Base-by-base conservation (phyloP, 2,329 filamentous ascomycete species). In the Penicillium sp. region DNA sequence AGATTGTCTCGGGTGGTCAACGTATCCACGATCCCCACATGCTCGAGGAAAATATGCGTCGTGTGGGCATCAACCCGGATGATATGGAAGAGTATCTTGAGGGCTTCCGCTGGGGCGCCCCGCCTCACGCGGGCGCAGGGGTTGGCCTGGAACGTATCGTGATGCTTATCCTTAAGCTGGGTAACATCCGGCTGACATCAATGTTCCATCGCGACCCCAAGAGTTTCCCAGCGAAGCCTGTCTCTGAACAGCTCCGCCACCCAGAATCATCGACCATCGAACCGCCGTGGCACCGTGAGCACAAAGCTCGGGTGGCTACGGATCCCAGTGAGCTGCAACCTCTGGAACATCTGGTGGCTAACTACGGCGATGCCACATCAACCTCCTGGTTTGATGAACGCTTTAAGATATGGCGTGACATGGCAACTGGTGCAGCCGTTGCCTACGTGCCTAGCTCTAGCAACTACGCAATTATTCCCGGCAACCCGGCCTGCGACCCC, bases 321-420 rank as follows among this genome's bases (percentile, higher is more conserved):
- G 80, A 75, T 54, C 70, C 75, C 49, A 76, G 79, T 8, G 80
- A 86, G 47, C 78, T 88, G 51, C 91, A 91, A 49, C 82, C 90
- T 0, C 72, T 97, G 5, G 90, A 92, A 70, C 88, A 96, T 69
- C 85, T 97, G 40, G 91, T 97, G 71, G 91, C 91, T 69, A 97
- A 97, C 73, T 97, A 97, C 65, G 92, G 92, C 59, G 92, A 97
- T 73, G 91, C 92, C 2, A 91, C 91, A 46, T 95, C 96, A 68
- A 97, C 92, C 0, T 94, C 91, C 0, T 97, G 91, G 91, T 83
- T 94, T 8, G 92, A 97, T 71, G 89, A 91, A 7, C 86, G 91
- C 7, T 96, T 92, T 72, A 82, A 90, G 68, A 86, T 96, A 55
- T 97, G 91, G 90, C 87, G 92, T 30, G 90, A 96, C 69, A 76